Conservation (phyloP, 2,329 filamentous ascomycete species). For the Aspergillus alliaceus region DNA sequence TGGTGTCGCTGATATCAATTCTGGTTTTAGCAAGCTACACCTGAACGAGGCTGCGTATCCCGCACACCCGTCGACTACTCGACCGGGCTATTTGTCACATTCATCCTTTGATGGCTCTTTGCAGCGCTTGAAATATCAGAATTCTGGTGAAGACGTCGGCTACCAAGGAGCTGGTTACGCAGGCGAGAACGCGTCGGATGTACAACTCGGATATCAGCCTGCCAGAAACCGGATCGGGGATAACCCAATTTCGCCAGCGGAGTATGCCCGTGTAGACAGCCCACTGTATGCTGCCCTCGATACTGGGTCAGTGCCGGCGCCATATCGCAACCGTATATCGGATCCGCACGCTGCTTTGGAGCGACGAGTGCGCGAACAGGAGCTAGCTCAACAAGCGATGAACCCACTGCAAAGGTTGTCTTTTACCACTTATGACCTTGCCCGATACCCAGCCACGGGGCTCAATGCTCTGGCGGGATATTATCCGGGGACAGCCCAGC, state of each 20-base stretch:
- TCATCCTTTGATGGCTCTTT: constrained; percentile 49
- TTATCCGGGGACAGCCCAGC: constrained; percentile 30
- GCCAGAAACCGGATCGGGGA: constrained; percentile 43
- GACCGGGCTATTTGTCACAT: constrained; percentile 31
- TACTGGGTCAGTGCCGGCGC: constrained; percentile 39
- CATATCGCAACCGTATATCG: constrained; percentile 43
- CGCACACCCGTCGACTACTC: constrained; percentile 27
- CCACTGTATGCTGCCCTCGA: constrained; percentile 48
- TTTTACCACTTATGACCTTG: constrained; percentile 36
- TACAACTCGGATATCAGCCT: constrained; percentile 38
- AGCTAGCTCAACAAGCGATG: constrained; percentile 27
- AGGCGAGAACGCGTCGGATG: constrained; percentile 29
- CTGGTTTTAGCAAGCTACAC: constrained; percentile 36
- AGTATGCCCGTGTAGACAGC: constrained; percentile 47
- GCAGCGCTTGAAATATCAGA: constrained; percentile 45
- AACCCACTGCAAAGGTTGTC: constrained; percentile 32
- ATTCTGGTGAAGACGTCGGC: constrained; percentile 24
- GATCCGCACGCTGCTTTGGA: constrained; percentile 50
- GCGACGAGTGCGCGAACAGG: constrained; percentile 48
- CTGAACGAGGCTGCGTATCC: constrained; percentile 36
- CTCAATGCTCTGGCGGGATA: constrained; percentile 38
- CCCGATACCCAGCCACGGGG: constrained; percentile 30
- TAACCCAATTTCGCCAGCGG: constrained; percentile 47
- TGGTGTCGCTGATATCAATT: constrained; percentile 31
- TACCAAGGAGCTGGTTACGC: constrained; percentile 29